phyloP scores from a whole-genome alignment of 2,329 filamentous ascomycete species.

The Pyrenophora graminea region DNA sequence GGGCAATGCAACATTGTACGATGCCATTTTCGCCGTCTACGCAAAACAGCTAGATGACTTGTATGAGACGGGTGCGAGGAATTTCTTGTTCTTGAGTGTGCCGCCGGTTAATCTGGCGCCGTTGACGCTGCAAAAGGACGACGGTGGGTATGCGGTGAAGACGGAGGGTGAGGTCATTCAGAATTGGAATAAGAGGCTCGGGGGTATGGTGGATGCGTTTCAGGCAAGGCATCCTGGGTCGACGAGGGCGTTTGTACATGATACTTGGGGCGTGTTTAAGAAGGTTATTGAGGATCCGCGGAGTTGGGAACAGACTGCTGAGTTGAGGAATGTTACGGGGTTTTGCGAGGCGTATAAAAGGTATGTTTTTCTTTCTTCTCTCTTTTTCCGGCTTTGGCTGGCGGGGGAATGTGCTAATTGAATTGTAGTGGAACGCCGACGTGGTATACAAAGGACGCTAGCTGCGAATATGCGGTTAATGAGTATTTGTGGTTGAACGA shows the following conservation, averaged over 20 bases:
- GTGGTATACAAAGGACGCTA: constrained; percentile 46
- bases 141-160: constrained; percentile 40
- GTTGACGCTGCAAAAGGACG: constrained; percentile 45
- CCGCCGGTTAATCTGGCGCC: constrained; percentile 59
- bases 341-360: constrained; percentile 62
- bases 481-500: constrained; percentile 68
- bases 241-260: constrained; percentile 54
- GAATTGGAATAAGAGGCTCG: constrained; percentile 57
- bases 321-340: constrained; percentile 59
- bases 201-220: constrained; percentile 49
- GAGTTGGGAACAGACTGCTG: constrained; percentile 56
- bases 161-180: constrained; percentile 52
- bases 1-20: constrained; percentile 41
- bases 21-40: constrained; percentile 47
- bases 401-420: background rate
- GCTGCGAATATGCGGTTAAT: constrained; percentile 61
- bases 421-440: constrained; percentile 41
- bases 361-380: constrained; percentile 26
- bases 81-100: constrained; percentile 56
- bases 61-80: constrained; percentile 53
- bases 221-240: constrained; percentile 45
- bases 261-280: constrained; percentile 58
- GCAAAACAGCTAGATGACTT: constrained; percentile 45
- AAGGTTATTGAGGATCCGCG: constrained; percentile 58
- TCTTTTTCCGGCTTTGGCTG: background rate